Percentiles rank a stretch among this genome's conserved stretches.
Evolutionary conservation across 1,139 yeast species (phyloP).

Genomic region (Suhomyces bokatorum): DNA sequence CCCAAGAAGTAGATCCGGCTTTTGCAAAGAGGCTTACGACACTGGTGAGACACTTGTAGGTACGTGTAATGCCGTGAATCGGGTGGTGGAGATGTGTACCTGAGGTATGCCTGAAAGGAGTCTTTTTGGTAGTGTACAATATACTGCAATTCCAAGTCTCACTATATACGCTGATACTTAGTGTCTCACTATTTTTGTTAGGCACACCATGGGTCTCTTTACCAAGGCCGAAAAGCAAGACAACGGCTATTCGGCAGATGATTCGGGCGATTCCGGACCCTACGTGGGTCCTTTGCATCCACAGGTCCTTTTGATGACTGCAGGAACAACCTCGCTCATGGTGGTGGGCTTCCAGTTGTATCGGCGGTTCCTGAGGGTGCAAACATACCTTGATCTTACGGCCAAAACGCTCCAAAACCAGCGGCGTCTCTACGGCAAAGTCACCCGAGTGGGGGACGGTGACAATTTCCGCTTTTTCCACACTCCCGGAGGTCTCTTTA

Average conservation of each 20-base stretch:
- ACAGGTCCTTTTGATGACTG: slow-evolving; percentile 41
- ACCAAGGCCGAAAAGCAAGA: not conserved
- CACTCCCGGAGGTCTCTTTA: slow-evolving; percentile 83
- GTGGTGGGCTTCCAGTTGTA: slow-evolving; percentile 37
- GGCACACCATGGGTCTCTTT: slow-evolving; percentile 4
- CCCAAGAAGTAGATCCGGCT: not conserved
- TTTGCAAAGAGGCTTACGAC: too few relatives aligned
- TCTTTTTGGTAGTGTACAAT: too few relatives aligned
- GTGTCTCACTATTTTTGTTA: not conserved
- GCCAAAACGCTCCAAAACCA: slow-evolving; percentile 38
- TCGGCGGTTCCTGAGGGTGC: slow-evolving; percentile 34
- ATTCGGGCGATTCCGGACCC: not conserved
- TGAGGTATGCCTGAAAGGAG: too few relatives aligned
- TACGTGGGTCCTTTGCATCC: slow-evolving; percentile 37
- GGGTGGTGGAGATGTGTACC: too few relatives aligned
- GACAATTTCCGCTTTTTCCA: slow-evolving; percentile 92
- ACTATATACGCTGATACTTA: too few relatives aligned
- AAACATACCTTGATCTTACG: slow-evolving; percentile 41
- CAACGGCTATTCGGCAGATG: not conserved
- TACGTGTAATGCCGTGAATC: too few relatives aligned
- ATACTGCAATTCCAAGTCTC: too few relatives aligned
- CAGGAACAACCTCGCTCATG: slow-evolving; percentile 36
- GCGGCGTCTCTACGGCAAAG: slow-evolving; percentile 63
- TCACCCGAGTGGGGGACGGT: slow-evolving; percentile 94
- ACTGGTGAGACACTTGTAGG: not conserved